Percentiles rank a stretch among this genome's conserved stretches.
These are phyloP conservation scores for Phytophthora fragariaefolia DNA, from an alignment of 352 stramenopile species.

Conservation along the genomic window DNA sequence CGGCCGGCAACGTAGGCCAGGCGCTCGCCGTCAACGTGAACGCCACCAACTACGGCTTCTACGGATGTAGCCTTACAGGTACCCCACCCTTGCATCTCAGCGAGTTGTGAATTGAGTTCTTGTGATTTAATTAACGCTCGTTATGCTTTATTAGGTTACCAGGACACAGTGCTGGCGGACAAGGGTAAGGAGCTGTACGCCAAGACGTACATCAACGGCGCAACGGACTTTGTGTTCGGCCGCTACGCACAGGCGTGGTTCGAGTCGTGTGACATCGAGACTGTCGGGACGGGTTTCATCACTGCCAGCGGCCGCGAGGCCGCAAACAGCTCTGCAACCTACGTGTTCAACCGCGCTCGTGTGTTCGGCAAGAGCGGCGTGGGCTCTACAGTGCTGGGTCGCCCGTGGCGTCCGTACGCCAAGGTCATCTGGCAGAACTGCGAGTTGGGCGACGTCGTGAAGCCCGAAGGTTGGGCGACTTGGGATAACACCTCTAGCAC, in stretches of 20 bases:
- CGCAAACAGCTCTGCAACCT: conserved; percentile 15
- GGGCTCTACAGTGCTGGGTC: conserved; percentile 22
- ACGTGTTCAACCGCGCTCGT: conserved; percentile 34
- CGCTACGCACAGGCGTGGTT: conserved; percentile 29
- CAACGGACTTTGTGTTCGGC: conserved; percentile 36
- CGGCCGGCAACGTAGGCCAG: conserved; percentile 30
- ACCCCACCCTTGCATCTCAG: too few relatives aligned
- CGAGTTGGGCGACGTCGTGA: conserved; percentile 29
- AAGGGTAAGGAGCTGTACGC: conserved; percentile 34
- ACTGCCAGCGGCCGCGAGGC: conserved; percentile 32
- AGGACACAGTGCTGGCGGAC: conserved; percentile 31
- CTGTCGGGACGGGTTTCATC: conserved; percentile 32
- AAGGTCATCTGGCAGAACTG: conserved; percentile 32
- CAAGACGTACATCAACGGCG: conserved; percentile 31
- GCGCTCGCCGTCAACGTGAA: conserved; percentile 35
- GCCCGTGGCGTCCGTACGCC: conserved; percentile 27
- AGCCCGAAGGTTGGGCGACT: conserved; percentile 26
- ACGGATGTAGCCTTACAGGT: conserved; percentile 32
- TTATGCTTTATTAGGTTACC: too few relatives aligned
- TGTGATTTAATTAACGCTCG: too few relatives aligned
- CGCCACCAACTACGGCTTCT: conserved; percentile 37
- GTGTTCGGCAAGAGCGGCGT: conserved; percentile 28
- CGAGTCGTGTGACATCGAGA: conserved; percentile 36
- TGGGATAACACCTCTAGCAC: conserved; percentile 32
- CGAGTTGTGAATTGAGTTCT: too few relatives aligned